phyloP scores from a whole-genome alignment of 768 basidiomycete species.

The Lentinula raphanica region DNA sequence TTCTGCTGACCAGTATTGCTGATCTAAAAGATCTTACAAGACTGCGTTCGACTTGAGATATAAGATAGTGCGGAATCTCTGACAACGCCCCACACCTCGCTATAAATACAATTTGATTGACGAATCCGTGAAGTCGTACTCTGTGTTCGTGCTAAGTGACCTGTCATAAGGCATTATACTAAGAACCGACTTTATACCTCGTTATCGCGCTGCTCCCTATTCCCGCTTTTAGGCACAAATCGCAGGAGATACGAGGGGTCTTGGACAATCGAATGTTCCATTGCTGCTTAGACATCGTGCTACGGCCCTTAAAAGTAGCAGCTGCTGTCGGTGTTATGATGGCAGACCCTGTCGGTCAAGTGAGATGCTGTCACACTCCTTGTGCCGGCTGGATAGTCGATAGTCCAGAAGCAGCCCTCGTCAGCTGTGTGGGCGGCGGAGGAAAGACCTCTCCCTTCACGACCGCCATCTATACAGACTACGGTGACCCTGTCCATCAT shows the following conservation, averaged over 20 bases:
- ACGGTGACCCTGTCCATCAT: neutral
- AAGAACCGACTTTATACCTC: no score
- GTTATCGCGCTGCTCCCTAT: neutral
- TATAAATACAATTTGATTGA: no score
- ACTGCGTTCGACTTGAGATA: no score
- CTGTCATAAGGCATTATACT: no score
- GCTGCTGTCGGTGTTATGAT: neutral
- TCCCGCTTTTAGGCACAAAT: neutral
- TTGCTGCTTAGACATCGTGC: neutral
- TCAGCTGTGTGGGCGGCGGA: neutral
- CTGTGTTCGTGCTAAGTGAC: no score
- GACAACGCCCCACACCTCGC: no score
- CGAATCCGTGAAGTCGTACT: no score
- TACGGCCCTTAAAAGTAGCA: neutral
- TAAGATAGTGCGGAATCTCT: no score
- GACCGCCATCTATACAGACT: neutral
- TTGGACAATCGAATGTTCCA: neutral
- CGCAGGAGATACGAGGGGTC: neutral
- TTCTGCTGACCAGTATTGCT: no score
- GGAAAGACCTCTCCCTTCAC: neutral
- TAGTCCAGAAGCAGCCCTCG: neutral
- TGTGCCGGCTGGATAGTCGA: neutral
- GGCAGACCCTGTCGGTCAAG: neutral
- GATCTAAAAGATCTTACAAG: no score
- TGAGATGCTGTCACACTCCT: neutral